These are phyloP conservation scores for Ascochyta fabae DNA, from an alignment of 2,329 filamentous ascomycete genomes.

Conservation along the genomic window DNA sequence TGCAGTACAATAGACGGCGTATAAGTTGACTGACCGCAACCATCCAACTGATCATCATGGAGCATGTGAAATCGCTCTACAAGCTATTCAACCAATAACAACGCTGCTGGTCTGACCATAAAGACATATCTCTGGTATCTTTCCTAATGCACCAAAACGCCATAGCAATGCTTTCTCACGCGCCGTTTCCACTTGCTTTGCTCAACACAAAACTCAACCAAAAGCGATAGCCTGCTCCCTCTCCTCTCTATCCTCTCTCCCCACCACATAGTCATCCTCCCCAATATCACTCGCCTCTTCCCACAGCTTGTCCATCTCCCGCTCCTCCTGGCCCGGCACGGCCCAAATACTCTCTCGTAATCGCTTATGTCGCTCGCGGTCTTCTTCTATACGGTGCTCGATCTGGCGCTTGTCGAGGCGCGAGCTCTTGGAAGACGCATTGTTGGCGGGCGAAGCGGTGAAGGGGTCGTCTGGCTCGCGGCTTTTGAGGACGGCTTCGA, in stretches of 20 bases:
- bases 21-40: not conserved
- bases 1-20: slow-evolving; percentile 29
- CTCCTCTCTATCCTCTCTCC: slow-evolving; percentile 74
- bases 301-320: slow-evolving; percentile 81
- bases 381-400: slow-evolving; percentile 96
- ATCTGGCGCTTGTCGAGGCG: slow-evolving; percentile 82
- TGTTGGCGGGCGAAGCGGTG: slow-evolving; percentile 17
- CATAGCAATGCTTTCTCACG: slow-evolving; percentile 25
- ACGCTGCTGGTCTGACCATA: not conserved
- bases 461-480: slow-evolving; percentile 62
- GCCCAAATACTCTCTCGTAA: slow-evolving; percentile 94
- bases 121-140: slow-evolving; percentile 37
- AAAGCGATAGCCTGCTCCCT: slow-evolving; percentile 56
- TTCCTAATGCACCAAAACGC: slow-evolving; percentile 31
- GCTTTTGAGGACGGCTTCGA: slow-evolving; percentile 82
- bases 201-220: slow-evolving; percentile 20
- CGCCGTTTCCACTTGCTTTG: not conserved
- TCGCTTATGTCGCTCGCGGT: slow-evolving; percentile 91
- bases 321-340: slow-evolving; percentile 65
- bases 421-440: slow-evolving; percentile 12
- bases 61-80: too few species aligned
- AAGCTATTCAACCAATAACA: not conserved
- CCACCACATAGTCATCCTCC: slow-evolving; percentile 81
- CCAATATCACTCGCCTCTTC: slow-evolving; percentile 86
- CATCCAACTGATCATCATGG: too few species aligned